Base-by-base conservation (phyloP, 106 monocot genomes). In the Gastrodia elata region DNA sequence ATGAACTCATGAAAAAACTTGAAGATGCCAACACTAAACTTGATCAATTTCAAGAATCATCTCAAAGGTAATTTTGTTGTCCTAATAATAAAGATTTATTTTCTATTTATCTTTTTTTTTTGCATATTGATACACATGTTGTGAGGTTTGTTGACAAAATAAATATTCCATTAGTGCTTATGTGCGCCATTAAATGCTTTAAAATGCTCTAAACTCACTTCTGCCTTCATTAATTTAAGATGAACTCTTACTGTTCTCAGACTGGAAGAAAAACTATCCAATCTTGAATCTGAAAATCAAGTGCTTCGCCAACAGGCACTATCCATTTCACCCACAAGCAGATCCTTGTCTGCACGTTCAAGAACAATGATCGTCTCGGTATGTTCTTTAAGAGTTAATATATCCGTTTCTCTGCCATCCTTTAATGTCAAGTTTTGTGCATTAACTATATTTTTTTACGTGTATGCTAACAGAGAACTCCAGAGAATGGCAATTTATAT, bases 291-390 rank as follows among this genome's bases (percentile, higher is more conserved):
- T 28, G 94, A 94, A 74, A 88, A 88, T 42, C 82, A 94, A 88
- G 91, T 94, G 33, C 88, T 94, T 76, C 87, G 90, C 57, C 91
- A 91, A 61, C 91, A 91, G 48, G 86, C 88, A 59, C 88, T 94
- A 74, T 73, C 88, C 22, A 86, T 91, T 39, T 89, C 95, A 72
- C 91, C 95, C 40, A 91, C 94, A 74, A 80, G 84, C 52, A 91
- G 80, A 78, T 83, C 89, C 68, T 77, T 91, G 69, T 78, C 81
- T 79, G 74, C 71, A 72, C 89, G 88, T 40, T 74, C 82, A 33
- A 97, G 78, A 74, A 79, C 84, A 70, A 86, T 82, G 38, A 82
- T 90, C 28, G 74, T 90, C 34, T 87, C 80, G 82, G 97, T 92
- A 76, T 28, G 22, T n/a, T 65, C 22, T 36, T 64, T n/a, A n/a